phyloP scores from a whole-genome alignment of 78 protist species.

The Dictyostelium capitatum region DNA sequence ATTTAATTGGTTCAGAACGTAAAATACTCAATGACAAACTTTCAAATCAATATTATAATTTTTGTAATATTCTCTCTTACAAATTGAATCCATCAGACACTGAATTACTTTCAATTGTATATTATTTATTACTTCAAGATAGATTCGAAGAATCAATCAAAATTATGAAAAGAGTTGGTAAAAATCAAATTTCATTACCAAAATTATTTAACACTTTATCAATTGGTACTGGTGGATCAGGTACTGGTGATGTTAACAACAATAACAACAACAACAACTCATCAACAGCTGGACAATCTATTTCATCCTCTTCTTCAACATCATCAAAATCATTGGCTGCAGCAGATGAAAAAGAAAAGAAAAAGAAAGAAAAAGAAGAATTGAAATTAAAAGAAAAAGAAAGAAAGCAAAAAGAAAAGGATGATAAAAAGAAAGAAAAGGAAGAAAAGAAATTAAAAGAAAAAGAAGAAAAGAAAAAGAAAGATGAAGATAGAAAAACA shows the following conservation, averaged over 20 bases:
- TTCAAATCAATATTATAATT: conserved; percentile 21
- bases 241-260: background rate
- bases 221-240: background rate
- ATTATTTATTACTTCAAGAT: conserved; percentile 70
- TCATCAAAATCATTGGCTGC: background rate
- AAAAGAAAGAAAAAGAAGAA: conserved; percentile 43
- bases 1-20: conserved; percentile 62
- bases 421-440: conserved; percentile 37
- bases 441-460: conserved; percentile 7
- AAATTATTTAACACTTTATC: background rate
- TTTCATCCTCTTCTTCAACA: background rate
- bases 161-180: conserved; percentile 65
- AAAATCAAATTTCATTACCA: background rate
- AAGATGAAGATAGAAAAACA: conserved; percentile 44
- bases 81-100: conserved; percentile 47
- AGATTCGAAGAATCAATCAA: conserved; percentile 52
- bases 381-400: conserved; percentile 19
- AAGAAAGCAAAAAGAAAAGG: conserved; percentile 47
- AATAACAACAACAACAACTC: no score
- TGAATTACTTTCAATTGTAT: conserved; percentile 51
- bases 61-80: conserved; percentile 15
- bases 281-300: no score
- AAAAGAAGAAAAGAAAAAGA: conserved; percentile 41
- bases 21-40: conserved; percentile 63
- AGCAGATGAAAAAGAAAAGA: conserved; percentile 47